Conservation (phyloP, 257 asterid species). For the Ilex asprella region DNA sequence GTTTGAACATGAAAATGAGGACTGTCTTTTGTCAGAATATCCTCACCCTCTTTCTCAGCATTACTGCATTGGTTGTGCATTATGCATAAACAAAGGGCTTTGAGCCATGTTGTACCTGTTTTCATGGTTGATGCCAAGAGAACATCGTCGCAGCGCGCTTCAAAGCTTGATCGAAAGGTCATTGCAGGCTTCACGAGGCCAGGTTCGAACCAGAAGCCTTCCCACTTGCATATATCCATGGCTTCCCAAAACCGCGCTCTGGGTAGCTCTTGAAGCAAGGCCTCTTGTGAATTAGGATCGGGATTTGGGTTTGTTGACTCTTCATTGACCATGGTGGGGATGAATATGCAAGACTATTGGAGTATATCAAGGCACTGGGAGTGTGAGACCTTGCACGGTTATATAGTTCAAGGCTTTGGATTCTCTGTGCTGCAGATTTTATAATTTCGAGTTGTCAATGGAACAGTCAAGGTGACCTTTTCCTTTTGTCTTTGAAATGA, state of each 20-base stretch:
- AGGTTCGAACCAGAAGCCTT: conserved; percentile 36
- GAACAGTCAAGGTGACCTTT: too few relatives aligned
- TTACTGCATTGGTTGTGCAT: neutral
- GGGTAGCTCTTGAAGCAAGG: conserved; percentile 16
- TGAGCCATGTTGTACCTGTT: conserved; percentile 44
- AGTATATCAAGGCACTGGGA: too few relatives aligned
- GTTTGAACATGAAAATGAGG: conserved; percentile 30
- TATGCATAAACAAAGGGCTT: conserved; percentile 28
- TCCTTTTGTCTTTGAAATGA: too few relatives aligned
- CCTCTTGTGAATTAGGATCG: neutral
- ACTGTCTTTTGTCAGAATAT: conserved; percentile 20
- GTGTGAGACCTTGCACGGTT: too few relatives aligned
- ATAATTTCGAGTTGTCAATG: too few relatives aligned
- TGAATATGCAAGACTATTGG: neutral
- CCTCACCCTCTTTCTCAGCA: conserved; percentile 2
- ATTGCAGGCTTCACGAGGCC: conserved; percentile 24
- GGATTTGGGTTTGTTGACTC: conserved; percentile 1
- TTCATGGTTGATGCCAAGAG: conserved; percentile 29
- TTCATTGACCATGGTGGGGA: conserved; percentile 2
- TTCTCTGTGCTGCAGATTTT: too few relatives aligned
- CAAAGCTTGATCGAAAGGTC: conserved; percentile 15
- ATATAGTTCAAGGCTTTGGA: too few relatives aligned
- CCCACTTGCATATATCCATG: conserved; percentile 26
- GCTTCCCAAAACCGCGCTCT: conserved; percentile 28
- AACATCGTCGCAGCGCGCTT: conserved; percentile 20